Percentiles rank a stretch among this genome's conserved stretches.
Conservation (phyloP, 2,329 filamentous ascomycete species). For the Cordyceps fumosorosea region DNA sequence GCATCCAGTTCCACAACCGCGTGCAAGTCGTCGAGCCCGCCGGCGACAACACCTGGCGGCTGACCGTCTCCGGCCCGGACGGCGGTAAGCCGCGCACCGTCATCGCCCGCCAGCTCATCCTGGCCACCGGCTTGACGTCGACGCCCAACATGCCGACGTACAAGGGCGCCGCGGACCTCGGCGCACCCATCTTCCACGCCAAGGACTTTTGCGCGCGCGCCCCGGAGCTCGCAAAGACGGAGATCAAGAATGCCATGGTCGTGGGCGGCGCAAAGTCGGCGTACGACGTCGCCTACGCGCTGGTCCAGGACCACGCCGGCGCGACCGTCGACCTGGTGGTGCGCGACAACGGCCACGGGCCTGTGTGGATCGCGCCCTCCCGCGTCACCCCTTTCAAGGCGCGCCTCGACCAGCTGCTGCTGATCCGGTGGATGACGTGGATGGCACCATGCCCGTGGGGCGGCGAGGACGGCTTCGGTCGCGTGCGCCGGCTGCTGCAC, state of each 20-base stretch:
- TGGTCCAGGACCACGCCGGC: constrained; percentile 40
- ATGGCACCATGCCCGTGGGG: constrained; percentile 62
- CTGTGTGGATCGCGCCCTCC: constrained; percentile 46
- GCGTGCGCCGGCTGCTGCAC: constrained; percentile 43
- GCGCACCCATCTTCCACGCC: constrained; percentile 35
- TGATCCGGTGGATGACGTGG: constrained; percentile 53
- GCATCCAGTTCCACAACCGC: constrained; percentile 43
- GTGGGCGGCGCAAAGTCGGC: constrained; percentile 53
- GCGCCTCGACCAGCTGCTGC: constrained; percentile 50
- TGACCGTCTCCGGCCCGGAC: constrained; percentile 13
- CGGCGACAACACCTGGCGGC: constrained; percentile 16
- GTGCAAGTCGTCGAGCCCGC: constrained; percentile 37
- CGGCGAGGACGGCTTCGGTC: constrained; percentile 43
- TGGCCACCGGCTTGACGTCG: constrained; percentile 45
- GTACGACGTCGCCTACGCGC: constrained; percentile 51
- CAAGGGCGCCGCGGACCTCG: constrained; percentile 30
- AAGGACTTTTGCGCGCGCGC: constrained; percentile 33
- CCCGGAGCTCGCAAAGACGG: constrained; percentile 20
- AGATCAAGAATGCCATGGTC: constrained; percentile 34
- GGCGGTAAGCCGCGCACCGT: constrained; percentile 13
- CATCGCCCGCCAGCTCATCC: constrained; percentile 34
- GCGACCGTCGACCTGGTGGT: constrained; percentile 45
- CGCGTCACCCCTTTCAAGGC: constrained; percentile 56
- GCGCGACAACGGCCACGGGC: constrained; percentile 42
- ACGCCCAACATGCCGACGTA: constrained; percentile 35